Percentiles rank a stretch among this genome's conserved stretches.
These are phyloP conservation scores for Sutorius eximius DNA, from an alignment of 1,284 basidiomycete species.

Conservation along the genomic window DNA sequence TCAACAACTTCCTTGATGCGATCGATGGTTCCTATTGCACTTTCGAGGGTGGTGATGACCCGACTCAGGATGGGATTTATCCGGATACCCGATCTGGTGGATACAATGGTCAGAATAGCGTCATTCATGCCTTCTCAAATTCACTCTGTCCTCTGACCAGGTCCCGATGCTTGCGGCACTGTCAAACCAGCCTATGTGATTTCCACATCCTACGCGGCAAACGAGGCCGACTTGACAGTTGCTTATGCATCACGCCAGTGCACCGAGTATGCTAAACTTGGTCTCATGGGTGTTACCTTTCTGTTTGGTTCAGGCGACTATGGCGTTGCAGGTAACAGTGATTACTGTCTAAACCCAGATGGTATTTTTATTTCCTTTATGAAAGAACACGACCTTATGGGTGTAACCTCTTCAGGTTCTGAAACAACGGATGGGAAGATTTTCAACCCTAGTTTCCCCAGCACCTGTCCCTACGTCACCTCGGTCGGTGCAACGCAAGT, in stretches of 20 bases:
- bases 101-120: conserved; percentile 28
- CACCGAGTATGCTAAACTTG: conserved; percentile 53
- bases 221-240: conserved; percentile 48
- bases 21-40: conserved; percentile 56
- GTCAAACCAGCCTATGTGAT: conserved; percentile 51
- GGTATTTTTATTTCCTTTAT: conserved; percentile 25
- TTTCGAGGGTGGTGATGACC: conserved; percentile 62
- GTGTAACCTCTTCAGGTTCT: conserved; percentile 5
- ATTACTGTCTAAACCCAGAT: conserved; percentile 42
- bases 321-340: conserved; percentile 47
- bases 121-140: background rate
- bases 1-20: conserved; percentile 48
- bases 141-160: conserved; percentile 22
- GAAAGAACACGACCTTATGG: background rate
- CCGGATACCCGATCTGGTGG: conserved; percentile 51
- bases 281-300: conserved; percentile 48
- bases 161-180: conserved; percentile 49
- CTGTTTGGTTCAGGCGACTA: conserved; percentile 52
- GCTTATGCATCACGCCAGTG: conserved; percentile 54
- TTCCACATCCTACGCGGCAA: conserved; percentile 53
- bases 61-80: conserved; percentile 48
- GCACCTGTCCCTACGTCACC: conserved; percentile 47
- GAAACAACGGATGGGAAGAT: conserved; percentile 25
- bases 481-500: conserved; percentile 50
- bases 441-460: conserved; percentile 53